phyloP scores from a whole-genome alignment of 495 filamentous ascomycete genomes.

The Hyaloscypha hepaticicola region DNA sequence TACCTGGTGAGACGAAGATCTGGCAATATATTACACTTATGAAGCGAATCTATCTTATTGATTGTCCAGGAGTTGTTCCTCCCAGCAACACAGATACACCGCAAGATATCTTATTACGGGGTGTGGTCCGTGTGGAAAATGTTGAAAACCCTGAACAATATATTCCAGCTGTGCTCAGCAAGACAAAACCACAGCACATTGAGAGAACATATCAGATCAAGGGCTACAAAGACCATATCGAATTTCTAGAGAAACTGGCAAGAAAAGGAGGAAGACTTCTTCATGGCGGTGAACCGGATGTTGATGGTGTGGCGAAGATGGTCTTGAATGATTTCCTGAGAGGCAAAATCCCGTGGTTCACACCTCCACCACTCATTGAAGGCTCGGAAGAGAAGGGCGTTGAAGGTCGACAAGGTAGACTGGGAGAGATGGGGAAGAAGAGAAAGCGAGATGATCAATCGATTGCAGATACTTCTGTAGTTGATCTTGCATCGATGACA shows the following conservation, averaged over 20 bases:
- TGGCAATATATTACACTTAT: constrained; percentile 98
- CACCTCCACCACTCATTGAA: constrained; percentile 66
- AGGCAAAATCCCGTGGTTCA: constrained; percentile 96
- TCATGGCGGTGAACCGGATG: constrained; percentile 86
- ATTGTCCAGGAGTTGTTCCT: constrained; percentile 94
- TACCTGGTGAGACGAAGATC: constrained; percentile 93
- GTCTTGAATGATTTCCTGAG: constrained; percentile 92
- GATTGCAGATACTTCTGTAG: constrained; percentile 34
- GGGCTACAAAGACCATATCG: constrained; percentile 67
- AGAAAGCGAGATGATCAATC: constrained; percentile 52
- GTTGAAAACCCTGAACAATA: constrained; percentile 96
- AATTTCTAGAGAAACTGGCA: constrained; percentile 84
- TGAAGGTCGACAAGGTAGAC: constrained; percentile 53
- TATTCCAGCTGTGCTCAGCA: constrained; percentile 75
- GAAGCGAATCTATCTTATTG: constrained; percentile 95
- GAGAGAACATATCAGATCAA: constrained; percentile 90
- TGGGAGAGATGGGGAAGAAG: constrained; percentile 60
- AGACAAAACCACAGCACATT: constrained; percentile 81
- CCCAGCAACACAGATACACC: constrained; percentile 77
- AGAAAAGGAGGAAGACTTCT: constrained; percentile 83
- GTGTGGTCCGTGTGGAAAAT: constrained; percentile 91
- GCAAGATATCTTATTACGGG: constrained; percentile 86
- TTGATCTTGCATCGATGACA: constrained; percentile 17
- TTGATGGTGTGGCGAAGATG: constrained; percentile 93
- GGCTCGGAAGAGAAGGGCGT: constrained; percentile 53